A percentile compares a stretch with the other conserved stretches of the same genome.
These are phyloP conservation scores for Mycena alexandri DNA, from an alignment of 768 basidiomycete species.

Conservation along the genomic window DNA sequence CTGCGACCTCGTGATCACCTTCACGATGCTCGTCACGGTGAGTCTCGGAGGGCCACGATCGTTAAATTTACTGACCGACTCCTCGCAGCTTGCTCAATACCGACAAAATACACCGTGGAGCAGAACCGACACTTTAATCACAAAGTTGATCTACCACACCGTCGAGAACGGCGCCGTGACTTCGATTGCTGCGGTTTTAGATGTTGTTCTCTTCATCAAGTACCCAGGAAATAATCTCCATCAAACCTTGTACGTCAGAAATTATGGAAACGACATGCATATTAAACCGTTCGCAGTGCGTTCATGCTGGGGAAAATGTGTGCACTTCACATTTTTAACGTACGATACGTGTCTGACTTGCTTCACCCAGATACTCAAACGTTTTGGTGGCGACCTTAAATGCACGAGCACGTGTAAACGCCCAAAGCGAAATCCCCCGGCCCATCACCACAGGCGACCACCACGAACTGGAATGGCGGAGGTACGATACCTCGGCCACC, in stretches of 20 bases:
- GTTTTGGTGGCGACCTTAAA: constrained; percentile 19
- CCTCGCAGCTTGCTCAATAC: constrained; percentile 13
- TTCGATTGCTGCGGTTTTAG: constrained; percentile 7
- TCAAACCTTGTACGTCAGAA: constrained; percentile 11
- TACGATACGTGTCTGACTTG: neutral
- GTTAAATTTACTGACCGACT: neutral
- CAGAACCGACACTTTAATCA: constrained; percentile 22
- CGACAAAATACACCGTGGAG: constrained; percentile 9
- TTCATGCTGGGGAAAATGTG: constrained; percentile 30
- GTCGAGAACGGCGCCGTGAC: constrained; percentile 31
- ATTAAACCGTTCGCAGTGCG: neutral
- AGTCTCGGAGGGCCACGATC: neutral
- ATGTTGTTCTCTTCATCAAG: constrained; percentile 24
- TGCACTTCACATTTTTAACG: neutral
- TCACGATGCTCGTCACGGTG: constrained; percentile 24
- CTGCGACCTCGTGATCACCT: constrained; percentile 17
- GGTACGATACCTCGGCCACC: too few species aligned
- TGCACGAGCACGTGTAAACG: neutral
- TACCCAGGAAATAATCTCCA: constrained; percentile 19
- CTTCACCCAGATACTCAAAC: constrained; percentile 15
- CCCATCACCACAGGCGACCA: too few species aligned
- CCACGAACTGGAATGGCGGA: too few species aligned
- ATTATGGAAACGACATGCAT: too few species aligned
- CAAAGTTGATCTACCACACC: constrained; percentile 26
- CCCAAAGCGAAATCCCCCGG: too few species aligned